Conservation (phyloP, 257 asterid species). For the Solanum piurae region DNA sequence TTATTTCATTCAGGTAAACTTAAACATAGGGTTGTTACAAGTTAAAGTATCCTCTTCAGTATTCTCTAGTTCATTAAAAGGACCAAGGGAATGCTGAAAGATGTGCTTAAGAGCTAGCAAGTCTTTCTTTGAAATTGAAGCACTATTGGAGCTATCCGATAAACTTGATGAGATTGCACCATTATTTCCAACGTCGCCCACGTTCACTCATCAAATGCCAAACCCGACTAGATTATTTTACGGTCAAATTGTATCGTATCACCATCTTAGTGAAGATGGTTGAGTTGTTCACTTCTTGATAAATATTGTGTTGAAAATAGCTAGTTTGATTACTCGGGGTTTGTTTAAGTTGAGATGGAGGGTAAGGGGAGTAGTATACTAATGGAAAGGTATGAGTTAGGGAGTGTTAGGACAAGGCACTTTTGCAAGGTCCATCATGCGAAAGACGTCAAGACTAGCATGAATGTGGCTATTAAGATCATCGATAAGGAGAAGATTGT, state of each 20-base stretch:
- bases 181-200: not conserved
- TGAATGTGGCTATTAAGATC: slow-evolving; percentile 62
- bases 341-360: slow-evolving; percentile 33
- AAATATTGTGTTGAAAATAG: not conserved
- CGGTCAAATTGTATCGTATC: slow-evolving; percentile 20
- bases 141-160: slow-evolving; percentile 28
- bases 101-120: slow-evolving; percentile 42
- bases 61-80: slow-evolving; percentile 20
- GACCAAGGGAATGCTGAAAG: slow-evolving; percentile 84
- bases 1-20: not conserved
- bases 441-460: slow-evolving; percentile 34
- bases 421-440: slow-evolving; percentile 84
- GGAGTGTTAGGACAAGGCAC: slow-evolving; percentile 89
- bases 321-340: not conserved
- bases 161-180: slow-evolving; percentile 36
- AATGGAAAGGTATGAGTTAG: slow-evolving; percentile 63
- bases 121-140: slow-evolving; percentile 24
- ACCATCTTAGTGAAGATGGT: slow-evolving; percentile 54
- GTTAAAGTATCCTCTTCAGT: not conserved
- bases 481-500: slow-evolving; percentile 39
- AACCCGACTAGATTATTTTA: not conserved
- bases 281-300: slow-evolving; percentile 15
- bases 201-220: slow-evolving; percentile 4
- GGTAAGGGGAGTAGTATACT: slow-evolving; percentile 25
- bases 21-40: not conserved